Base-by-base conservation (phyloP, 1,284 basidiomycete genomes). In the Prillingera fragicola region DNA sequence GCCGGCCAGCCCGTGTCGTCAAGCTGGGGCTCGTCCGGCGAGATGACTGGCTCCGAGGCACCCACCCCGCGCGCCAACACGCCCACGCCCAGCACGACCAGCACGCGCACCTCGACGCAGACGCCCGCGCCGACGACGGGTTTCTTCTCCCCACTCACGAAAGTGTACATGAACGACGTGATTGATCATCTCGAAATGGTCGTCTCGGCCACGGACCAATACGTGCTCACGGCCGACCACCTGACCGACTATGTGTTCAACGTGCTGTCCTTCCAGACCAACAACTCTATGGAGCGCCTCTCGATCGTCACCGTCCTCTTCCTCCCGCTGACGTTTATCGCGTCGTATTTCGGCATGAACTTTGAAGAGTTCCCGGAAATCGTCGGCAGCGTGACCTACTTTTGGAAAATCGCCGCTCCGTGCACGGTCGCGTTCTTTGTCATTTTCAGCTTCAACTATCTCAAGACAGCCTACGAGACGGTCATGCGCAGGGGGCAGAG, bases 231-330 rank as follows among this genome's bases (percentile, higher is more conserved):
- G 3, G 7, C 45, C 29, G 68, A 72, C 42, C 67, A 70, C 52
- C 44, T 72, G 42, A 69, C 68, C 8, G 65, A 68, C 52, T 72
- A 69, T 47, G 64, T 67, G 22, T 72, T 72, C 65, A 69, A 70
- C 38, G 59, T 67, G 27, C 45, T 71, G 40, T 65, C 62, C 33
- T 72, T 71, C 59, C 60, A 65, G 35, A 67, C 68, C 2, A 72
- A 72, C 54, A 62, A 61, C 27, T 66, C 65, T 15, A 72, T 71
- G 69, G 69, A 72, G 50, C 52, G 69, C 8, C 49, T 72, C 24
- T 67, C 63, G 41, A 64, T 72, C 29, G 70, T 71, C 9, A 70
- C 70, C 4, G 69, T 72, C n/a, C 61, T 72, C 10, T 72, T 72
- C 53, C 50, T 72, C 29, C 70, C 50, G 1, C 28, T 55, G 36